Base-by-base conservation (phyloP, 2,329 filamentous ascomycete species). In the Fusarium burgessii region DNA sequence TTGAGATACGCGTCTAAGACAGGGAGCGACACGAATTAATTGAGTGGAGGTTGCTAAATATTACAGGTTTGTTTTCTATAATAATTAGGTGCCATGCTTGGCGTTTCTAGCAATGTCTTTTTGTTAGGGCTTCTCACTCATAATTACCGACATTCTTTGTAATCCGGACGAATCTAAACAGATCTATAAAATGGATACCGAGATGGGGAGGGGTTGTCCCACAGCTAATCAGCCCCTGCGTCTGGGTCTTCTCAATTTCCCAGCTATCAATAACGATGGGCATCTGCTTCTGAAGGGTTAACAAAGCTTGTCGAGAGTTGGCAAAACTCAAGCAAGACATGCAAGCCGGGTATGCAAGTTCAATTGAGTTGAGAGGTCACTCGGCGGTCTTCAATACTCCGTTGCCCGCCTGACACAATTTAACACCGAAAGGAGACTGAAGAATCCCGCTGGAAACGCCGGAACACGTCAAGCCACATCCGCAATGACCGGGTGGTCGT, bases 141-240 rank as follows among this genome's bases (percentile, higher is more conserved):
- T n/a, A 33, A 57, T 68, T 49, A 68, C 58, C 45, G 49, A 68
- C 58, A 64, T 43, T 60, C 27, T 45, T 41, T 25, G 20, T 36
- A 50, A 62, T 62, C 51, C 45, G 46, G 66, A 66, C 51, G 58
- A 65, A 73, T 75, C 73, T 72, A 61, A 60, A 58, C 65, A 70
- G 72, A 66, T 73, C 68, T 75, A 47, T 62, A 41, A 45, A 49
- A 60, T 59, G 59, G 73, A 59, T 66, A 55, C 70, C 41, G 57
- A 61, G 58, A 74, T 60, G 56, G 65, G 59, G 29, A 29, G 29
- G 66, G 58, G 35, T 49, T 58, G 70, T 76, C 69, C 74, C 74
- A 76, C 74, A 71, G 54, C 43, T 75, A 75, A 76, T 75, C 56
- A 76, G 71, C 74, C 74, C 74, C 74, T 76, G 74, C 72, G 43